Evolutionary conservation across 2,329 filamentous ascomycete genomes (phyloP), one percentile per base, ranked within the genome.

Genomic region (Stagonosporopsis cucurbitacearum): DNA sequence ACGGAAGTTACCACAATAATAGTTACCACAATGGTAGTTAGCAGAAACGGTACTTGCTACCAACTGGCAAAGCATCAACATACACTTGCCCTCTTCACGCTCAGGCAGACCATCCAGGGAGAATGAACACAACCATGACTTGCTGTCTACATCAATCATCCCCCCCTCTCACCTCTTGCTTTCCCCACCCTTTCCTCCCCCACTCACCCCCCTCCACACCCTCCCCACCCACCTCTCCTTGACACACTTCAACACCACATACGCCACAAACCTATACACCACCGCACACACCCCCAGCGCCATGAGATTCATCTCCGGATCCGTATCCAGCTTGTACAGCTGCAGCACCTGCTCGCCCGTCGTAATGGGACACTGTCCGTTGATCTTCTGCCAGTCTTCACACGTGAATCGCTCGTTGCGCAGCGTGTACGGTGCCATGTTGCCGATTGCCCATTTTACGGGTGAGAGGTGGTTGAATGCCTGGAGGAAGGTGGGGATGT

Each of bases 391-490:
- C 8, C 72, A 75, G 2, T 82, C 80, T 2, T 80, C 82, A 69
- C 90, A 93, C 1, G 84, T 84, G 64, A 93, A 92, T 0, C 68
- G 52, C 6, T 90, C 81, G 0, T 80, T 81, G 6, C 80, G 75
- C 30, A 93, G 73, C 0, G 86, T 86, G 60, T 87, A 91, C 0
- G 86, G 84, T 0, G 86, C 86, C 35, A 93, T 75, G 30, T 88
- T 88, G 0, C 85, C 84, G 3, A 88, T 81, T 0, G 84, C 82
- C 68, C 91, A 93, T 48, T 89, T 87, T 49, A 91, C 82, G 0
- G 90, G 90, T 1, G 82, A 86, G 42, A 92, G 81, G 70, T 91
- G 87, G 70, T 92, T 92, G 69, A 91, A 81, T 0, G 81, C 86
- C 59, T 86, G 79, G 42, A 92, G 83, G 15, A 91, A 82, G 3